Base-by-base conservation (phyloP, 2,329 filamentous ascomycete species). In the Pseudogymnoascus sp. region DNA sequence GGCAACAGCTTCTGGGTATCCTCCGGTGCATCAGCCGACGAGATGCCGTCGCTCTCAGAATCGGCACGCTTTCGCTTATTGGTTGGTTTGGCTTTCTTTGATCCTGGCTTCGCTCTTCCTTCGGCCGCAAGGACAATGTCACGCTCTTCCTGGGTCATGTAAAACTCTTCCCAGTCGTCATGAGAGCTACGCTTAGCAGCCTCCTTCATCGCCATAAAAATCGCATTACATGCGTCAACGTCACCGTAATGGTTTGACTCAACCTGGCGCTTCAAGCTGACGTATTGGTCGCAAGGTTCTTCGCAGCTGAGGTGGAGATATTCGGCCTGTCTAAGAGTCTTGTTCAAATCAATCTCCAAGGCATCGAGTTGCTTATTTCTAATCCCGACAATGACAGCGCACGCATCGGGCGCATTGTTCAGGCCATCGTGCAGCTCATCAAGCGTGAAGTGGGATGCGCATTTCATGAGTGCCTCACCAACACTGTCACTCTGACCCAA, bases 391-490 rank as follows among this genome's bases (percentile, higher is more conserved):
- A 79, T 70, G 25, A 71, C 68, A 18, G 70, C 64, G 56, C 73
- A 76, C 3, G 74, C 76, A 28, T 70, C 64, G 2, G 66, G 65
- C 34, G 70, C 71, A 28, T 72, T 71, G 23, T 70, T 66, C 1
- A 70, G 67, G 36, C 70, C 64, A 11, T 69, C 67, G 67, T 71
- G 74, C 18, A 64, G 63, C 14, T 68, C 68, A 14, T 70, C 69
- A 25, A 73, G 67, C 2, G 70, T 69, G 61, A 77, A 75, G 28
- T 74, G 71, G 46, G 77, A 72, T 68, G 76, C 71, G 66, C 79
- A 68, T 70, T 80, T 83, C 0, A 83, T 69, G n/a, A 86, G 71
- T 0, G 81, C 82, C 65, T 84, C 81, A 68, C 84, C 81, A 0
- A 79, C 77, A 2, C 76, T 77, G 1, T 71, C 67, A 10, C 78